These are phyloP conservation scores for Chionographis japonica DNA, from an alignment of 106 monocot genomes.

Conservation along the genomic window DNA sequence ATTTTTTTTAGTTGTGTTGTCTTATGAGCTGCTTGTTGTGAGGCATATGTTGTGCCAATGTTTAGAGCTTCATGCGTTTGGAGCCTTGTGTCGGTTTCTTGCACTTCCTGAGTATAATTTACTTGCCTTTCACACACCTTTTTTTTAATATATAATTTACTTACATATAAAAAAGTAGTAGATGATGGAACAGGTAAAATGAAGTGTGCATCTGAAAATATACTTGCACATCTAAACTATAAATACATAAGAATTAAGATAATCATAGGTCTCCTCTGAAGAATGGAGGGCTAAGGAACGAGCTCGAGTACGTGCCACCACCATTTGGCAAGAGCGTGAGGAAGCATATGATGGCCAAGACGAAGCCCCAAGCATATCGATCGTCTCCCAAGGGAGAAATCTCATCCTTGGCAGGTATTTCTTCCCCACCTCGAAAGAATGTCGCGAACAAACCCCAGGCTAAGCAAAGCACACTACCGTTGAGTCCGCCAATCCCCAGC, in stretches of 20 bases:
- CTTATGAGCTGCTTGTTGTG: no score
- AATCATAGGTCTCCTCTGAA: slow-evolving; percentile 51
- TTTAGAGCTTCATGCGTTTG: no score
- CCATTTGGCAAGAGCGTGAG: slow-evolving; percentile 83
- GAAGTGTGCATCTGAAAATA: no score
- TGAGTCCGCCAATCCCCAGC: slow-evolving; percentile 66
- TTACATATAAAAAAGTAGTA: no score
- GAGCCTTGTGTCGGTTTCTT: no score
- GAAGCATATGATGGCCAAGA: slow-evolving; percentile 55
- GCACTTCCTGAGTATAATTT: no score
- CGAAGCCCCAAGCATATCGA: slow-evolving; percentile 54
- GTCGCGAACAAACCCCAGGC: slow-evolving; percentile 86
- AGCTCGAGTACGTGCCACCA: slow-evolving; percentile 77
- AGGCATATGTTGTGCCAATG: no score
- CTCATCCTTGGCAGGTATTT: slow-evolving; percentile 82
- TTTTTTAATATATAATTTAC: no score
- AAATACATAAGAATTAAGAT: not conserved
- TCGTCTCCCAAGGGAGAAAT: slow-evolving; percentile 66
- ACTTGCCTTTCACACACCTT: no score
- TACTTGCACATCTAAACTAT: no score
- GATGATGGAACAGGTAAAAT: no score
- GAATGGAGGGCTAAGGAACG: slow-evolving; percentile 65
- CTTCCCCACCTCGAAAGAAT: slow-evolving; percentile 78
- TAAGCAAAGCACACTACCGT: slow-evolving; percentile 83
- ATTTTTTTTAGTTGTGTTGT: no score